Evolutionary conservation across 164 flowering plant genomes (phyloP), one percentile per base, ranked within the genome.

Genomic region (Vitis amurensis): DNA sequence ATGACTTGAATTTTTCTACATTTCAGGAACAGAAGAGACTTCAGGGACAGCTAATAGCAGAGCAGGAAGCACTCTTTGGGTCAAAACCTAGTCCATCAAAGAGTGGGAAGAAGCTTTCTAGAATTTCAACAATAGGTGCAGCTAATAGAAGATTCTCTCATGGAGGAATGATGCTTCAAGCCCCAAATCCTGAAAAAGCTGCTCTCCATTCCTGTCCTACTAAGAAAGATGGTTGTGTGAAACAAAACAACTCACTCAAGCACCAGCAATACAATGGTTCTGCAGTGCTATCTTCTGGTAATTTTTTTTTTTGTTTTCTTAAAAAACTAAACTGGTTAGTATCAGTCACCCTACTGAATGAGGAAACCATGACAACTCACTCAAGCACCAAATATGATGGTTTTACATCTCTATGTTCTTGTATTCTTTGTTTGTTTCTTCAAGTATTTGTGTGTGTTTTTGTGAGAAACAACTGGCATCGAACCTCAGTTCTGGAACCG

Each of bases 21-120:
- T 14, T 17, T 55, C 65, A 87, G 88, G 87, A 83, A 30, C 83
- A 78, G 59, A 87, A 82, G 82, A 87, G 75, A 75, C 87, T 88
- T 61, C 86, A 89, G 69, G 97, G 85, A 62, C 95, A 90, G 78
- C 72, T 85, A 19, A 83, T 89, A 48, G 84, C 91, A 58, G 89
- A 90, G 73, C 92, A 92, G 77, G 97, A 92, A 69, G 89, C 80
- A 19, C 81, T 87, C 50, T 89, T 83, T 74, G 97, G 97, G 12
- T 80, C 88, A 61, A 87, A 83, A 69, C 87, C 84, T 4, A 87
- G 90, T 62, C 90, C 90, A 29, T 58, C 76, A 30, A 84, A 78
- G 58, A 80, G 77, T 61, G 79, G 67, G 57, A 87, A 77, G 67
- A 84, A 80, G 71, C 63, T 61, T 31, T 60, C 79, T 37, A 77